Evolutionary conservation across 169 alveolate genomes (phyloP).

Genomic region (Cryptosporidium felis): DNA sequence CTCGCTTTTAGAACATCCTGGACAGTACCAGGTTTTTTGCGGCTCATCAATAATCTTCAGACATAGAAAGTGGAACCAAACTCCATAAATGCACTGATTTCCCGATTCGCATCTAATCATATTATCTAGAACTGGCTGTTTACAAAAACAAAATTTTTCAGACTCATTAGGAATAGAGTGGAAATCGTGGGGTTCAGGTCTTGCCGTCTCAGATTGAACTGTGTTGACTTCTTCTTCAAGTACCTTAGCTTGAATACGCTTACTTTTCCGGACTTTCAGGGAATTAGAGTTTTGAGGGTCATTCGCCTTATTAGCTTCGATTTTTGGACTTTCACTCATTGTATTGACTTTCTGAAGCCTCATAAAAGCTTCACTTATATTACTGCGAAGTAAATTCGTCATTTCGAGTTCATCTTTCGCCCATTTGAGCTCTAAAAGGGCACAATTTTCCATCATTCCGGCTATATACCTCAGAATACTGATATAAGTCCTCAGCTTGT

Average conservation of each 20-base stretch:
- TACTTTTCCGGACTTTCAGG: slow-evolving; percentile 40
- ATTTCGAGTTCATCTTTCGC: slow-evolving; percentile 61
- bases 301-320: background rate
- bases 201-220: slow-evolving; percentile 7
- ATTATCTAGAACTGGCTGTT: slow-evolving; percentile 60
- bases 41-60: slow-evolving; percentile 47
- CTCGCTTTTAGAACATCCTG: slow-evolving; percentile 43
- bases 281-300: background rate
- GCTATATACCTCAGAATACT: slow-evolving; percentile 23
- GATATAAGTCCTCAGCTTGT: slow-evolving; percentile 11
- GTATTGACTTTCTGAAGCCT: slow-evolving; percentile 39
- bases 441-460: slow-evolving; percentile 27
- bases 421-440: slow-evolving; percentile 5
- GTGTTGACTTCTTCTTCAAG: slow-evolving; percentile 43
- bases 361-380: slow-evolving; percentile 64
- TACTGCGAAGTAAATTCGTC: slow-evolving; percentile 13
- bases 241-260: slow-evolving; percentile 63
- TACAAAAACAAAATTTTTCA: slow-evolving; percentile 44
- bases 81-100: slow-evolving; percentile 47
- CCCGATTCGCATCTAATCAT: slow-evolving; percentile 69
- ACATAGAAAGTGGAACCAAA: slow-evolving; percentile 66
- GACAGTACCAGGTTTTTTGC: slow-evolving; percentile 66
- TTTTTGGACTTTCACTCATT: background rate
- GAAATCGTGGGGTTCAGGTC: slow-evolving; percentile 2
- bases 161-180: slow-evolving; percentile 49